phyloP scores from a whole-genome alignment of 129 eudicot species.

The Escallonia rubra region DNA sequence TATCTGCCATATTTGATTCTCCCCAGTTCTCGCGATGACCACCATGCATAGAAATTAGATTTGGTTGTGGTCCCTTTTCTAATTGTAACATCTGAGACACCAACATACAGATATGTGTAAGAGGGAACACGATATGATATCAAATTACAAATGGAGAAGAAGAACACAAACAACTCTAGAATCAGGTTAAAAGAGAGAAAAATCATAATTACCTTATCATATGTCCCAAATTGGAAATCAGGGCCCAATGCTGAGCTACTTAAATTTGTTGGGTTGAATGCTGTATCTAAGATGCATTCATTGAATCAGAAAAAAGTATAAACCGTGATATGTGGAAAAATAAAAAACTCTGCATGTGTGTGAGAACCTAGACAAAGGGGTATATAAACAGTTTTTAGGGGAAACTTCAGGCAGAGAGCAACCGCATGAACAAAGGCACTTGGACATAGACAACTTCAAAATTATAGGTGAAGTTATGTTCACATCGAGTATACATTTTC shows the following conservation, averaged over 20 bases:
- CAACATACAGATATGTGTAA: slow-evolving; percentile 9
- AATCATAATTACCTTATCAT: slow-evolving; percentile 50
- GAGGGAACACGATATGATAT: slow-evolving; percentile 13
- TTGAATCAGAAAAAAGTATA: background rate
- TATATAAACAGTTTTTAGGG: no score
- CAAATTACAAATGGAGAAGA: slow-evolving; percentile 1
- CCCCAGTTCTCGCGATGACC: slow-evolving; percentile 69
- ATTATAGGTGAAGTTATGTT: no score
- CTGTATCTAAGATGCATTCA: slow-evolving; percentile 31
- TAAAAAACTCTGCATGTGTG: no score
- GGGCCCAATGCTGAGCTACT: slow-evolving; percentile 32
- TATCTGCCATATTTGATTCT: slow-evolving; percentile 70
- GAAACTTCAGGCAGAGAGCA: no score
- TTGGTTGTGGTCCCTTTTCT: slow-evolving; percentile 40
- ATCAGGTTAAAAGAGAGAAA: background rate
- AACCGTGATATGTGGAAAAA: background rate
- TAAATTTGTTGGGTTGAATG: slow-evolving; percentile 40
- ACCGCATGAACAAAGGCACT: no score
- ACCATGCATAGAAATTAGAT: slow-evolving; percentile 38
- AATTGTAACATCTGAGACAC: slow-evolving; percentile 45
- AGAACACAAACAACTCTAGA: background rate
- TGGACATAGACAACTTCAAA: no score
- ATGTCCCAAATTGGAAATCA: slow-evolving; percentile 59
- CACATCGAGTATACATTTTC: no score
- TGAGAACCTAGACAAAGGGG: no score